Conservation (phyloP, 192 early-diverging fungal genomes). For the Rhizophlyctis rosea region DNA sequence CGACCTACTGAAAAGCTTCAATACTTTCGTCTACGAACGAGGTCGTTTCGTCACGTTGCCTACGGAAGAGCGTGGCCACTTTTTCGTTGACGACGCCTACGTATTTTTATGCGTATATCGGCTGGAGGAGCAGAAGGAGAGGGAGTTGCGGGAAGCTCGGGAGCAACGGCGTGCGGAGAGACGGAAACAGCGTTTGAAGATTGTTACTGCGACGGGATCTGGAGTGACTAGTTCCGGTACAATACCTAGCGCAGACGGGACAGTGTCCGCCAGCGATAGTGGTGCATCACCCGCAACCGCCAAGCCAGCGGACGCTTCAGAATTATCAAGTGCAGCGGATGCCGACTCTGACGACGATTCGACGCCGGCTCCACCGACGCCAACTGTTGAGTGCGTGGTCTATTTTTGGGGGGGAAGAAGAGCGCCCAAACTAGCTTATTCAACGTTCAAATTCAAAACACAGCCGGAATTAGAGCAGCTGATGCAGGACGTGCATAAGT, state of each 20-base stretch:
- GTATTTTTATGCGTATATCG: constrained; percentile 52
- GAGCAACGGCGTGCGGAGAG: constrained; percentile 12
- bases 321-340: not conserved
- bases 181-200: not conserved
- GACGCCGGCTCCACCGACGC: constrained; percentile 3
- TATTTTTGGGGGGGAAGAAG: constrained; percentile 52
- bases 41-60: constrained; percentile 45
- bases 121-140: constrained; percentile 26
- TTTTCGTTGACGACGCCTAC: constrained; percentile 49
- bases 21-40: constrained; percentile 38
- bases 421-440: constrained; percentile 35
- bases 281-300: too few relatives aligned
- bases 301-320: not conserved
- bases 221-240: too few relatives aligned
- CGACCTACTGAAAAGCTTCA: constrained; percentile 25
- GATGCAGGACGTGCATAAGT: constrained; percentile 43
- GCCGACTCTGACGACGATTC: too few relatives aligned
- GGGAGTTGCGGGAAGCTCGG: constrained; percentile 15
- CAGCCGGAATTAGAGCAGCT: constrained; percentile 45
- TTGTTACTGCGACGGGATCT: not conserved
- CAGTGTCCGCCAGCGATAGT: too few relatives aligned
- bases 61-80: constrained; percentile 38
- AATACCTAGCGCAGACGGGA: too few relatives aligned
- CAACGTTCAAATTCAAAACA: constrained; percentile 49
- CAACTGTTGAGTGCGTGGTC: constrained; percentile 47